These are phyloP conservation scores for Hanseniaspora gamundiae DNA, from an alignment of 1,139 yeast genomes.

Conservation along the genomic window DNA sequence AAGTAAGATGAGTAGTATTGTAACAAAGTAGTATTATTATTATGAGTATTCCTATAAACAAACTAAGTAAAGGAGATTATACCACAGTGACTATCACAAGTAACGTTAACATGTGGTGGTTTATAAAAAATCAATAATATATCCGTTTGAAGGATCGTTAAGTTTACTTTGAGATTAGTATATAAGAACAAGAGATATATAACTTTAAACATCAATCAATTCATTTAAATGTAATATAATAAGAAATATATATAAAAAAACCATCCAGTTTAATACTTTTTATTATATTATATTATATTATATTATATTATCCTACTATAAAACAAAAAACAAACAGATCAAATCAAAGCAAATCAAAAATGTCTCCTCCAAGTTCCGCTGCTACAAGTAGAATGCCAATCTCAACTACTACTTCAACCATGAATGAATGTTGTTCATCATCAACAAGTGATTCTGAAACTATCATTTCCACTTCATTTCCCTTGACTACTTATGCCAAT, in stretches of 20 bases:
- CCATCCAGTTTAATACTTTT: neutral
- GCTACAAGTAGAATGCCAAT: neutral
- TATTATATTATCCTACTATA: neutral
- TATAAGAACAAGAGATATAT: too few species aligned
- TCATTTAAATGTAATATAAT: neutral
- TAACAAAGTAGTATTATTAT: too few species aligned
- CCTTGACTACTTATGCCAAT: slow-evolving; percentile 39
- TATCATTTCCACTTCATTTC: too few species aligned
- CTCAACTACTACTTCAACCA: neutral
- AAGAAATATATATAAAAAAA: neutral
- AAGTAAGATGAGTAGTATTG: too few species aligned
- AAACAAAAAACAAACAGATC: neutral
- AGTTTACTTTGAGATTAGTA: too few species aligned
- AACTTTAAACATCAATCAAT: neutral
- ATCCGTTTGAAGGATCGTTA: too few species aligned
- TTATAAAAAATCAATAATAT: too few species aligned
- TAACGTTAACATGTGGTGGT: too few species aligned
- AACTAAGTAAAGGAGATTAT: too few species aligned
- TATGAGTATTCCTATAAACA: too few species aligned
- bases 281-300: neutral
- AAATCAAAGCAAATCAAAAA: neutral
- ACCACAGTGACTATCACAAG: too few species aligned
- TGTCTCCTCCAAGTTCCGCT: slow-evolving; percentile 5
- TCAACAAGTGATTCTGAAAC: too few species aligned
- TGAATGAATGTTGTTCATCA: neutral